Evolutionary conservation across 2,329 filamentous ascomycete genomes (phyloP).

Genomic region (Pleoardoris graminearum): DNA sequence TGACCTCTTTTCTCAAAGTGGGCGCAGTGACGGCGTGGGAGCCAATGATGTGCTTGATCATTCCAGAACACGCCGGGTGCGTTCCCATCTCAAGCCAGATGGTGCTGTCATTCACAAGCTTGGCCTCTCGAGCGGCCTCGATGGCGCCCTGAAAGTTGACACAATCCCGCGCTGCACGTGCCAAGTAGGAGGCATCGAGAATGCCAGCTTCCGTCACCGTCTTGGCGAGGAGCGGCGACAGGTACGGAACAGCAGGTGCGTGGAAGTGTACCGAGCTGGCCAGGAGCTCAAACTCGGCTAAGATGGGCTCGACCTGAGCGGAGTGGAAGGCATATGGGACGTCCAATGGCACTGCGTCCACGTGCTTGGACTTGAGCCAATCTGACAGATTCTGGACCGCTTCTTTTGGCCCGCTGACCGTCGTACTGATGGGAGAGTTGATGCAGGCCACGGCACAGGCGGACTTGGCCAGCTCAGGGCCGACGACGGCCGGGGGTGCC

Average conservation of each 20-base stretch:
- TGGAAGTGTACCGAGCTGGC: conserved; percentile 61
- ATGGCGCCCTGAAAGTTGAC: conserved; percentile 71
- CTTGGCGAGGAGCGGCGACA: conserved; percentile 68
- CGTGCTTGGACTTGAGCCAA: conserved; percentile 62
- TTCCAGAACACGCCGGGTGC: conserved; percentile 68
- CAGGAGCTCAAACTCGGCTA: conserved; percentile 61
- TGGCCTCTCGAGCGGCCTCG: conserved; percentile 59
- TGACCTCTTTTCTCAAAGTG: conserved; percentile 65
- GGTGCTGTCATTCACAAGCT: conserved; percentile 66
- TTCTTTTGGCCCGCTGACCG: conserved; percentile 63
- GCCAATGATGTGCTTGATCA: conserved; percentile 69
- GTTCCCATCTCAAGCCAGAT: conserved; percentile 74
- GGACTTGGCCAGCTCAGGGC: conserved; percentile 55
- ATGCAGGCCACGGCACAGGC: conserved; percentile 69
- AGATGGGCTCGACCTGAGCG: conserved; percentile 65
- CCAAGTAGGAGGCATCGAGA: conserved; percentile 65
- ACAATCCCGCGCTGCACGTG: conserved; percentile 67
- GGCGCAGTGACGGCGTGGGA: conserved; percentile 58
- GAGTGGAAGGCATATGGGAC: conserved; percentile 71
- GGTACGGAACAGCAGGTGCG: conserved; percentile 64
- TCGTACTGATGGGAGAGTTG: conserved; percentile 71
- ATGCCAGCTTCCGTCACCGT: conserved; percentile 61
- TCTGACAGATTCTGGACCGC: conserved; percentile 49
- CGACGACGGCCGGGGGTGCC: conserved; percentile 56
- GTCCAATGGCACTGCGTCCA: conserved; percentile 64